These are phyloP conservation scores for Phalaenopsis hybrid DNA, from an alignment of 116 monocot genomes.

Conservation along the genomic window DNA sequence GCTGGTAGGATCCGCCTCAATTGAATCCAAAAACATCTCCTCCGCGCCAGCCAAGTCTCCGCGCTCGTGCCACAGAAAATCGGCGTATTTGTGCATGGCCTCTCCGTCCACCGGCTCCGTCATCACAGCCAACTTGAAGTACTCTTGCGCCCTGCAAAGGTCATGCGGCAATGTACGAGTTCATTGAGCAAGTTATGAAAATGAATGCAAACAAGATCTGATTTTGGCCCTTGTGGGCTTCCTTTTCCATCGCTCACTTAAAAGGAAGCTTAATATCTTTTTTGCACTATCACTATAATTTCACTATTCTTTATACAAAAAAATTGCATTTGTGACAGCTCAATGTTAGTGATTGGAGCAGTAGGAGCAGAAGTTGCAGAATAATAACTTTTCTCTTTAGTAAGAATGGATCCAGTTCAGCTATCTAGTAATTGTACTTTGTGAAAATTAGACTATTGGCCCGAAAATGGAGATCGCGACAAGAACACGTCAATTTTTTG, in stretches of 20 bases:
- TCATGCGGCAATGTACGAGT: neutral
- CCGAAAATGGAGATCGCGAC: too few species aligned
- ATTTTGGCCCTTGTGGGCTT: neutral
- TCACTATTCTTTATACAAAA: neutral
- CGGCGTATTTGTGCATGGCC: conserved; percentile 29
- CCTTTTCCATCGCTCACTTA: neutral
- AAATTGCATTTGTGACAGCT: neutral
- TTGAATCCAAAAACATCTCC: conserved; percentile 25
- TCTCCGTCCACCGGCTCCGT: conserved; percentile 30
- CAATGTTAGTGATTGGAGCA: neutral
- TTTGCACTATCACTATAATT: neutral
- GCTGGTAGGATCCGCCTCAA: conserved; percentile 5
- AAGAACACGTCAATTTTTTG: too few species aligned
- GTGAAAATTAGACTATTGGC: too few species aligned
- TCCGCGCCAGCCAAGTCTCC: conserved; percentile 29
- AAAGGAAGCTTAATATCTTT: too few species aligned
- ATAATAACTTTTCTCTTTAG: too few species aligned
- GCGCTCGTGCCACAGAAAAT: conserved; percentile 33
- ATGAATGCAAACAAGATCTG: neutral
- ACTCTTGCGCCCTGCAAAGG: conserved; percentile 23
- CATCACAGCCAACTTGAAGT: conserved; percentile 28
- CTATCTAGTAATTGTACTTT: too few species aligned
- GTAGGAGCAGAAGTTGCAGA: too few species aligned
- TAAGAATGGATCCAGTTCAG: too few species aligned
- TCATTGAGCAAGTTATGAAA: too few species aligned